Conservation (phyloP, 2,329 filamentous ascomycete genomes). For the Fusarium compactum region DNA sequence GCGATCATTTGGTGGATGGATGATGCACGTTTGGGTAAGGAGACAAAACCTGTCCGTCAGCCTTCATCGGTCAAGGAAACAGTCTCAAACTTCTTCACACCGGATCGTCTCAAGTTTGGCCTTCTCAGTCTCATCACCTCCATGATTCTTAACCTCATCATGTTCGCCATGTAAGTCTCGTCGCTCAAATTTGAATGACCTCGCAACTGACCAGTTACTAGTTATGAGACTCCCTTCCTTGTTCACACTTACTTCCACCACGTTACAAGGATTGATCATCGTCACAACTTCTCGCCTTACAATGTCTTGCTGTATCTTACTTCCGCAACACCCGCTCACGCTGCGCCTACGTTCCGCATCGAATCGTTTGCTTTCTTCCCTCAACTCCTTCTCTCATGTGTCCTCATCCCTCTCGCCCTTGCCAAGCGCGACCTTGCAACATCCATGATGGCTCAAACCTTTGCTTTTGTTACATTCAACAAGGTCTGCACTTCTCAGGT, state of each 20-base stretch:
- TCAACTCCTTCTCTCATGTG: constrained; percentile 82
- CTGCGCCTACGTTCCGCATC: constrained; percentile 58
- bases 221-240: constrained; percentile 84
- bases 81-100: constrained; percentile 61
- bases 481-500: constrained; percentile 99
- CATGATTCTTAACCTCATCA: constrained; percentile 76
- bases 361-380: constrained; percentile 91
- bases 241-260: constrained; percentile 95
- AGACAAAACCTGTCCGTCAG: background rate
- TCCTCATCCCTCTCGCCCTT: constrained; percentile 79
- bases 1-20: constrained; percentile 87
- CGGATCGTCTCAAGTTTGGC: constrained; percentile 68
- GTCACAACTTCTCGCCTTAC: constrained; percentile 98
- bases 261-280: constrained; percentile 90
- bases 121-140: constrained; percentile 79
- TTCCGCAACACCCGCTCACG: constrained; percentile 68
- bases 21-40: constrained; percentile 57
- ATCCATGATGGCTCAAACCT: constrained; percentile 93
- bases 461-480: constrained; percentile 97
- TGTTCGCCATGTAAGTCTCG: constrained; percentile 77
- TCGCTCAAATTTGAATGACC: background rate
- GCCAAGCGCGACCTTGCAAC: constrained; percentile 85
- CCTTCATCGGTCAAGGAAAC: constrained; percentile 40
- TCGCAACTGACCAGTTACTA: constrained; percentile 48
- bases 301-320: constrained; percentile 90